These are phyloP conservation scores for Botrytis fragariae DNA, from an alignment of 2,329 filamentous ascomycete genomes.

Conservation along the genomic window DNA sequence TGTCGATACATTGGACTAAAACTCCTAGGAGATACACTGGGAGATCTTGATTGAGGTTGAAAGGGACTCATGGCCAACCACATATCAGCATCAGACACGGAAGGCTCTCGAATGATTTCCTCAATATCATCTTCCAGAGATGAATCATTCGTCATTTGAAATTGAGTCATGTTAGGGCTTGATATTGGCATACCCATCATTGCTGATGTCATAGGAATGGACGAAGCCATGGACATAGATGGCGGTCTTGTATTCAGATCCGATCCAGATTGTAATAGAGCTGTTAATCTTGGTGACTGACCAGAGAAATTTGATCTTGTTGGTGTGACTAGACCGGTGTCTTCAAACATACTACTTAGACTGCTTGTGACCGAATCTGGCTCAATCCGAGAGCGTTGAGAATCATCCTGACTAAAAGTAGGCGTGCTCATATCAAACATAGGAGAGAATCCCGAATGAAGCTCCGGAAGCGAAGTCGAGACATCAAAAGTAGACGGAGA, in stretches of 20 bases:
- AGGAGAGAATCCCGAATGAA: constrained; percentile 32
- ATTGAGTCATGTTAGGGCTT: constrained; percentile 29
- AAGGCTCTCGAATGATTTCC: constrained; percentile 49
- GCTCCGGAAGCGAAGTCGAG: constrained; percentile 25
- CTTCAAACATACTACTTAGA: constrained; percentile 40
- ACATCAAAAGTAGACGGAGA: constrained; percentile 26
- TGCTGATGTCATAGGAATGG: constrained; percentile 24
- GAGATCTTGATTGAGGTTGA: constrained; percentile 29
- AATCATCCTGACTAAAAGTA: constrained; percentile 32
- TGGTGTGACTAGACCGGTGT: constrained; percentile 36
- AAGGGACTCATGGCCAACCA: constrained; percentile 33
- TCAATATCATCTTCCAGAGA: constrained; percentile 51
- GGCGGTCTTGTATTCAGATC: constrained; percentile 43
- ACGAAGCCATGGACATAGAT: constrained; percentile 6
- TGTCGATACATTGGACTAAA: constrained; percentile 43
- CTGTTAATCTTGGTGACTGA: constrained; percentile 48
- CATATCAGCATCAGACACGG: constrained; percentile 31
- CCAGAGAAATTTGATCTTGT: constrained; percentile 41
- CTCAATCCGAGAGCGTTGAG: constrained; percentile 34
- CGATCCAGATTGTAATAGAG: constrained; percentile 48
- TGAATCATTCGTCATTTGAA: constrained; percentile 31
- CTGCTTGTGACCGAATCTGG: constrained; percentile 40
- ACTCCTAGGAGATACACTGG: constrained; percentile 24
- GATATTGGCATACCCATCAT: constrained; percentile 26
- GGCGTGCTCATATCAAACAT: constrained; percentile 38